Base-by-base conservation (phyloP, 1,284 basidiomycete species). In the Thecaphora thlaspeos region DNA sequence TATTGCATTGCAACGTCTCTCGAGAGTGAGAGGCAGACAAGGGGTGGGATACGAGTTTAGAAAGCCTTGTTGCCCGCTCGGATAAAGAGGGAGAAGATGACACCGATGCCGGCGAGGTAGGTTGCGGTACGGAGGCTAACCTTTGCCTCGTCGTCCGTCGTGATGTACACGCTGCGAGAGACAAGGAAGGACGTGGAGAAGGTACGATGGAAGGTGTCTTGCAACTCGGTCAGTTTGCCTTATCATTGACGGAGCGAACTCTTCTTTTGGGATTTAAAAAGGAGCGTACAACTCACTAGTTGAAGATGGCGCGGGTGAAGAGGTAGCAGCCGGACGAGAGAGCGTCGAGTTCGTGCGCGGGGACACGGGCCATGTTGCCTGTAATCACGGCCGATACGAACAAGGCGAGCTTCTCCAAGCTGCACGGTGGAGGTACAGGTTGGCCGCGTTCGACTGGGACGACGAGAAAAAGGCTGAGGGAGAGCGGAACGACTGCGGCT, bases 311-410 rank as follows among this genome's bases (percentile, higher is more conserved):
- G 12, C 71, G 43, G 18, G 54, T 51, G n/a, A 38, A 50, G 32
- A 75, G 42, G 57, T 73, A 72, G 11, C n/a, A n/a, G 5, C 44
- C 53, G 28, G 46, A 45, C 11, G 69, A 56, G 24, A 69, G 37
- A 38, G 49, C 42, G 57, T 72, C 71, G n/a, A 75, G 51, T 47
- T 60, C 48, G 18, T 48, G 42, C 32, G 41, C 41, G n/a, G 71
- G 71, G 7, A 75, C 61, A 4, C 48, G 45, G 23, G 70, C 70
- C 4, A 56, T 23, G 51, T 71, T 75, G 17, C 63, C 72, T 1
- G 70, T 65, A 11, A 74, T 53, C 3, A 64, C 48, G n/a, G 50
- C 57, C 7, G 61, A 52, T 5, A 57, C 61, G 26, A 57, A 64
- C 40, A 60, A 38, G 9, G 53, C 56, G 5, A 64, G 28, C 26